phyloP scores from a whole-genome alignment of 2,329 filamentous ascomycete genomes.

The Diaporthe sp. region DNA sequence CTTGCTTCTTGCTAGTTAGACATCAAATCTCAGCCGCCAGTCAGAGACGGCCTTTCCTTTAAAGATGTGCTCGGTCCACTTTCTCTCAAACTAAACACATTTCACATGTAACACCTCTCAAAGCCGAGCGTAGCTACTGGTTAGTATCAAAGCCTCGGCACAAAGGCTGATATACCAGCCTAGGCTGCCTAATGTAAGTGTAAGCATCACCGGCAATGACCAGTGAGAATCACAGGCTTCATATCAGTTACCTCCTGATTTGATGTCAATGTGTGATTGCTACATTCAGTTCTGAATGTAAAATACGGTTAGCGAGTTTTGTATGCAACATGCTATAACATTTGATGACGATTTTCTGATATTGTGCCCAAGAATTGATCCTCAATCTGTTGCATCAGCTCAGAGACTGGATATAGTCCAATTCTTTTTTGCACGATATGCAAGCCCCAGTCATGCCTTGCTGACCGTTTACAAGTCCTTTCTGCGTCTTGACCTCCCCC shows the following conservation, averaged over 20 bases:
- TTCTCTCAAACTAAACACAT: not conserved
- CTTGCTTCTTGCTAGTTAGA: not conserved
- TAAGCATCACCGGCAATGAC: not conserved
- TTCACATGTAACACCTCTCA: not conserved
- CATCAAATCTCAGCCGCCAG: not conserved
- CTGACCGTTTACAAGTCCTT: not conserved
- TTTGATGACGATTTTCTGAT: not conserved
- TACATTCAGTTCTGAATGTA: not conserved
- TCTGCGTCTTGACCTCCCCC: not conserved
- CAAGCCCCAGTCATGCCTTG: too few relatives aligned
- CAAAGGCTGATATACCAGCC: not conserved
- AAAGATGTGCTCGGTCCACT: not conserved
- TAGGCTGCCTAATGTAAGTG: not conserved
- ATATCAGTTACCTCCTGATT: not conserved
- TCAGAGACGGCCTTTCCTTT: not conserved
- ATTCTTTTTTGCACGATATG: not conserved
- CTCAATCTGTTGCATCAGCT: not conserved
- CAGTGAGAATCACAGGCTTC: not conserved
- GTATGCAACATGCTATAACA: too few relatives aligned
- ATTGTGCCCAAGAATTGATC: not conserved
- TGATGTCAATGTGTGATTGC: not conserved
- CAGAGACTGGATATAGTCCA: not conserved
- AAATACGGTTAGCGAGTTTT: too few relatives aligned
- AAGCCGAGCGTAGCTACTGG: too few relatives aligned
- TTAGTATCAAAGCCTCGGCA: not conserved